Base-by-base conservation (phyloP, 2,329 filamentous ascomycete genomes). In the Monascus ruber region DNA sequence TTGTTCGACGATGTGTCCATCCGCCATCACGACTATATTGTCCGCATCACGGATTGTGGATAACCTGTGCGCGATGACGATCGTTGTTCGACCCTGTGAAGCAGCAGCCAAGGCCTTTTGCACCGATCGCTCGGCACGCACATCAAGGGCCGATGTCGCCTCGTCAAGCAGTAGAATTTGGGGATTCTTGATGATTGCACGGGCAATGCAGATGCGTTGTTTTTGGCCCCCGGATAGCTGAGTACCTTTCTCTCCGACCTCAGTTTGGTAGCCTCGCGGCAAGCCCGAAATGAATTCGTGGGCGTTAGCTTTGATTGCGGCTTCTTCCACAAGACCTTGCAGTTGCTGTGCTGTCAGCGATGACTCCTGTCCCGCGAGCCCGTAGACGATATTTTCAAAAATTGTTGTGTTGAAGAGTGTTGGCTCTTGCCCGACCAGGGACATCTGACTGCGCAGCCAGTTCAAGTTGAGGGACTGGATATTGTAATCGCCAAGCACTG, bases 101-200 rank as follows among this genome's bases (percentile, higher is more conserved):
- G 85, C 51, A 81, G 39, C 77, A 47, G 93, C 83, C 1, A 94
- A 70, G 6, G 87, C 86, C 26, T 82, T 81, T 58, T 94, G 87
- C 1, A 94, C 86, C 6, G 88, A 77, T 34, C 81, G 82, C 62
- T 94, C 87, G 0, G 83, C 86, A 54, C 86, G 84, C 7, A 85
- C 88, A 55, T 94, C 87, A 0, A 94, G 72, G 5, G 85, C 85
- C 28, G 81, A 85, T 0, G 87, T 94, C 1, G 88, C 87, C 61
- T 94, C 87, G 46, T 94, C 87, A 3, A 94, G 78, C 0, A 94
- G 74, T 1, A 94, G 71, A 53, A 94, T 73, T 65, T 83, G 85
- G 0, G 85, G 85, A 49, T 91, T 79, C 4, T 79, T 84, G 17
- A 91, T 81, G 35, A 91, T 73, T 25, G 84, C 84, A 46, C 84